A percentile compares a stretch with the other conserved stretches of the same genome.
These are phyloP conservation scores for Kickxella alabastrina DNA, from an alignment of 192 early-diverging fungal genomes.

Conservation along the genomic window DNA sequence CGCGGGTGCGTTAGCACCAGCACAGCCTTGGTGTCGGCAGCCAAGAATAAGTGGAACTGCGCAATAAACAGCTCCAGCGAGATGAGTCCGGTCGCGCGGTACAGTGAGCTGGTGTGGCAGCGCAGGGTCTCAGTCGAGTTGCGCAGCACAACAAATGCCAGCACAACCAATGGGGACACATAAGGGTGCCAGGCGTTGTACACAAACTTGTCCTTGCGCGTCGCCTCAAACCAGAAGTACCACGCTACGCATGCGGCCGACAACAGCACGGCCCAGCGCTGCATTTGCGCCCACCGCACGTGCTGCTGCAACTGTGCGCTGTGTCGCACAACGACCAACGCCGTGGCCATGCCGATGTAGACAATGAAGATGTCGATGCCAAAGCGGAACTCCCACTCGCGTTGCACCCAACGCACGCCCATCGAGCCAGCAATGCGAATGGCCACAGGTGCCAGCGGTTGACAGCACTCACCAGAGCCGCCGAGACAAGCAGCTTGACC, in stretches of 20 bases:
- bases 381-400: conserved; percentile 71
- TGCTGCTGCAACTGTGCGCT: conserved; percentile 29
- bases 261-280: conserved; percentile 24
- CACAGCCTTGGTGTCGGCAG: conserved; percentile 69
- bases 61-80: conserved; percentile 75
- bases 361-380: conserved; percentile 65
- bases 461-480: conserved; percentile 2
- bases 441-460: conserved; percentile 40
- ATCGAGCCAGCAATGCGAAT: conserved; percentile 39
- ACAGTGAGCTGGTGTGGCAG: conserved; percentile 53
- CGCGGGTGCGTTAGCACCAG: conserved; percentile 55
- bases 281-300: conserved; percentile 40
- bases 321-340: conserved; percentile 50
- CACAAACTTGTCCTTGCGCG: conserved; percentile 51
- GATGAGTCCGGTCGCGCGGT: conserved; percentile 58
- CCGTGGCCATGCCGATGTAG: conserved; percentile 64
- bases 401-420: conserved; percentile 57
- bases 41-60: conserved; percentile 77
- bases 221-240: conserved; percentile 56
- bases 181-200: conserved; percentile 70
- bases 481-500: conserved; percentile 53
- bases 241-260: conserved; percentile 45
- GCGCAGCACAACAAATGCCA: conserved; percentile 63
- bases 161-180: conserved; percentile 57
- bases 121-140: conserved; percentile 58